A percentile compares a stretch with the other conserved stretches of the same genome.
phyloP scores from a whole-genome alignment of 805 yeast genomes.

The Saccharomycopsis olivae region DNA sequence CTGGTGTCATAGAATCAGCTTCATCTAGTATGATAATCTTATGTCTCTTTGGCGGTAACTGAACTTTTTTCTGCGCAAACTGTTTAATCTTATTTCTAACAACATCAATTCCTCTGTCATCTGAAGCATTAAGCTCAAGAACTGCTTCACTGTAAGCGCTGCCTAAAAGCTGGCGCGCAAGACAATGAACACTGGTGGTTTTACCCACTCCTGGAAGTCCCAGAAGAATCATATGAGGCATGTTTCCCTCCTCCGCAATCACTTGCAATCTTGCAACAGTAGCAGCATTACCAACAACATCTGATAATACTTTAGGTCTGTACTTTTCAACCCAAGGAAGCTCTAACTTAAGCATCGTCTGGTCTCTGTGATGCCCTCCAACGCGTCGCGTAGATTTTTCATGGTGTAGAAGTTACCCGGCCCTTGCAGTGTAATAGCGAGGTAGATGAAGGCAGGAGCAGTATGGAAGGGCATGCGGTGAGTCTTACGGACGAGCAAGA shows the following conservation, averaged over 20 bases:
- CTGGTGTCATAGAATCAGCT: conserved; percentile 95
- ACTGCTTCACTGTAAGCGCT: conserved; percentile 69
- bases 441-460: no score
- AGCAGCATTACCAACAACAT: conserved; percentile 89
- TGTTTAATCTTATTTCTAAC: conserved; percentile 90
- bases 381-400: no score
- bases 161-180: conserved; percentile 78
- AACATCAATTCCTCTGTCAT: conserved; percentile 95
- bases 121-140: conserved; percentile 88
- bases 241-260: conserved; percentile 86
- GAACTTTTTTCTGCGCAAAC: conserved; percentile 91
- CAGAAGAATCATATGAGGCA: conserved; percentile 94
- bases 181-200: conserved; percentile 86
- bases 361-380: no score
- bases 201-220: conserved; percentile 97
- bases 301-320: conserved; percentile 68
- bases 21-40: conserved; percentile 91
- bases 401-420: no score
- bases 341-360: no score
- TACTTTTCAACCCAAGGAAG: conserved; percentile 85
- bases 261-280: conserved; percentile 75
- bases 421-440: no score
- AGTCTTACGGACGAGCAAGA: neutral
- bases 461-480: no score
- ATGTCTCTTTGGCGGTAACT: conserved; percentile 79